Conservation (phyloP, 805 yeast genomes). For the Sungouiella blattae region DNA sequence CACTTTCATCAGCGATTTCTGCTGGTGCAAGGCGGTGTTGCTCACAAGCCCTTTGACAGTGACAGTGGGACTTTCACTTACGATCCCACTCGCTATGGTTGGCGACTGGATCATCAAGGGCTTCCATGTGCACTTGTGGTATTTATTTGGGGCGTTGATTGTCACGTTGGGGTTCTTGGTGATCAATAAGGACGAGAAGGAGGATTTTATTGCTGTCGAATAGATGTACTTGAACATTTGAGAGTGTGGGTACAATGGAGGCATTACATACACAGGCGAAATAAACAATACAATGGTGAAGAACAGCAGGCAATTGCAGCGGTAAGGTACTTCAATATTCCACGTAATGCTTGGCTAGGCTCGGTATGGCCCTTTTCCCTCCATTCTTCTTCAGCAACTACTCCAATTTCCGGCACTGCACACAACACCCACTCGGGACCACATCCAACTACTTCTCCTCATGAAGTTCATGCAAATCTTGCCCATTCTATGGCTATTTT, state of each 20-base stretch:
- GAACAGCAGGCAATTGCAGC: too few species aligned
- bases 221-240: too few species aligned
- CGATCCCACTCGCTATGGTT: slow-evolving; percentile 87
- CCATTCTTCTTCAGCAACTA: too few species aligned
- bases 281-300: too few species aligned
- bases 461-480: neutral
- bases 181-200: slow-evolving; percentile 75
- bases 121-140: slow-evolving; percentile 56
- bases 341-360: too few species aligned
- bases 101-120: slow-evolving; percentile 80
- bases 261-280: too few species aligned
- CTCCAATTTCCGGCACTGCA: too few species aligned
- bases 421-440: too few species aligned
- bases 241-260: too few species aligned
- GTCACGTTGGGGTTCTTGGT: slow-evolving; percentile 82
- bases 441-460: too few species aligned
- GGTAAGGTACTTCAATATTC: too few species aligned
- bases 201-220: slow-evolving; percentile 39
- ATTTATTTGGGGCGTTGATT: slow-evolving; percentile 73
- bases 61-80: slow-evolving; percentile 88
- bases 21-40: slow-evolving; percentile 95
- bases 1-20: slow-evolving; percentile 83
- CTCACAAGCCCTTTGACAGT: slow-evolving; percentile 92
- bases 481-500: neutral
- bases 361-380: too few species aligned